Conservation (phyloP, 1,139 yeast species). For the Taphrina flavorubra region DNA sequence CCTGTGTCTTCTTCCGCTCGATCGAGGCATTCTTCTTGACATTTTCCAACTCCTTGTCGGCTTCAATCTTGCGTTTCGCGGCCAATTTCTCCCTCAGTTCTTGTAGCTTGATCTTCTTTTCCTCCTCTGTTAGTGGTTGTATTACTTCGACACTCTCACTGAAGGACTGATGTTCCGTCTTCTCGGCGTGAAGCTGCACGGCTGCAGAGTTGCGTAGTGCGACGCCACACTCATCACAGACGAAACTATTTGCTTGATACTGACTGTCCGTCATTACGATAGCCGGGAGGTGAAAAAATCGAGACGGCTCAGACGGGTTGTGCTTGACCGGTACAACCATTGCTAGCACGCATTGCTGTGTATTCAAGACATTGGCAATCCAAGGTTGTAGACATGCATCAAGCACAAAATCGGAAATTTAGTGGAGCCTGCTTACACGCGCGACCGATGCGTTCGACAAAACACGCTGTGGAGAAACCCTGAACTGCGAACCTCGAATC, state of each 20-base stretch:
- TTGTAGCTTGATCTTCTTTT: conserved; percentile 50
- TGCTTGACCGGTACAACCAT: no score
- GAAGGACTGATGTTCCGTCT: conserved; percentile 44
- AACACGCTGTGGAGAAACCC: conserved; percentile 12
- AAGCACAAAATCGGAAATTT: no score
- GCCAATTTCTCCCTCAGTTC: conserved; percentile 50
- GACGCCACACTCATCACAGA: conserved; percentile 46
- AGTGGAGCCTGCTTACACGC: conserved; percentile 4
- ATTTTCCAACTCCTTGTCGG: conserved; percentile 42
- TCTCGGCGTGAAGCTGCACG: conserved; percentile 45
- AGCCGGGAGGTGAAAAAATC: background rate
- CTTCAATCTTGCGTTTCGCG: conserved; percentile 50
- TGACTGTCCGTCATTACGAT: background rate
- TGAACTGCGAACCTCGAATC: conserved; percentile 14
- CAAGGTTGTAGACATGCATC: no score
- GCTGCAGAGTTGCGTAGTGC: conserved; percentile 43
- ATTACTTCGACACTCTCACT: conserved; percentile 45
- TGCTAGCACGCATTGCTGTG: no score
- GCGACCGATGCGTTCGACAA: background rate
- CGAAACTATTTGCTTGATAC: conserved; percentile 45
- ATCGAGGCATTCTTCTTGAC: conserved; percentile 49
- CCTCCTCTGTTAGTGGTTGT: conserved; percentile 50
- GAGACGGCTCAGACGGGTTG: no score
- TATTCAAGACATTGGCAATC: no score
- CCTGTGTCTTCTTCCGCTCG: conserved; percentile 50